A percentile compares a stretch with the other conserved stretches of the same genome.
Evolutionary conservation across 768 basidiomycete species (phyloP).

Genomic region (Boletus huronensis): DNA sequence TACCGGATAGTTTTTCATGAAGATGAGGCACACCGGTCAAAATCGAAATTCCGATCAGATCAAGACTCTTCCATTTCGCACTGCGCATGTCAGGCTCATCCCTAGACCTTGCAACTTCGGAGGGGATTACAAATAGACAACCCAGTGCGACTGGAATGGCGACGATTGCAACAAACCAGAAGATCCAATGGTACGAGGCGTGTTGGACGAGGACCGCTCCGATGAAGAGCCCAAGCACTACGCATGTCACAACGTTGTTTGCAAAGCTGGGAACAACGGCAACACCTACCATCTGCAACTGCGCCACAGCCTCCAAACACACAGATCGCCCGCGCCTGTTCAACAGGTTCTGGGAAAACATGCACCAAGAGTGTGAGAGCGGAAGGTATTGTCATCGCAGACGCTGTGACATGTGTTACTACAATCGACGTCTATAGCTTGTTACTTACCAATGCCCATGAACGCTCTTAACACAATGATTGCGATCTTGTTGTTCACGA

Average conservation of each 20-base stretch:
- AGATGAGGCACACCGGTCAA: conserved; percentile 30
- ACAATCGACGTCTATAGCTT: neutral
- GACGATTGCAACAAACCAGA: conserved; percentile 46
- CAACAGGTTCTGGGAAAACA: conserved; percentile 44
- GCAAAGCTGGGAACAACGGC: neutral
- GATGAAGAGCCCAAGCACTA: conserved; percentile 40
- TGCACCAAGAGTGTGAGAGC: conserved; percentile 47
- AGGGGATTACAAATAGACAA: conserved; percentile 35
- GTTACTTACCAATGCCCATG: conserved; percentile 42
- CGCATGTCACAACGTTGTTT: neutral
- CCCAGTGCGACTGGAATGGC: conserved; percentile 32
- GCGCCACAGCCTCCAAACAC: conserved; percentile 45
- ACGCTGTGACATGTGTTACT: conserved; percentile 30
- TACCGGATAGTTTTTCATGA: neutral
- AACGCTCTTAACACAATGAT: conserved; percentile 51
- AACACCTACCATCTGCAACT: conserved; percentile 38
- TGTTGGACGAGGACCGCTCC: conserved; percentile 42
- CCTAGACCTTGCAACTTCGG: conserved; percentile 7
- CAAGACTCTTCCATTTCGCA: conserved; percentile 32
- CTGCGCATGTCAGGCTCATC: neutral
- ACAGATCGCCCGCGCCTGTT: conserved; percentile 49
- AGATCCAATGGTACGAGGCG: conserved; percentile 48
- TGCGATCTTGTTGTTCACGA: conserved; percentile 42
- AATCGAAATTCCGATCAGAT: conserved; percentile 37
- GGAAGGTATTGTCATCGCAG: conserved; percentile 51